Evolutionary conservation across 371 early-diverging fungal genomes (phyloP).

Genomic region (Mucor piriformis): DNA sequence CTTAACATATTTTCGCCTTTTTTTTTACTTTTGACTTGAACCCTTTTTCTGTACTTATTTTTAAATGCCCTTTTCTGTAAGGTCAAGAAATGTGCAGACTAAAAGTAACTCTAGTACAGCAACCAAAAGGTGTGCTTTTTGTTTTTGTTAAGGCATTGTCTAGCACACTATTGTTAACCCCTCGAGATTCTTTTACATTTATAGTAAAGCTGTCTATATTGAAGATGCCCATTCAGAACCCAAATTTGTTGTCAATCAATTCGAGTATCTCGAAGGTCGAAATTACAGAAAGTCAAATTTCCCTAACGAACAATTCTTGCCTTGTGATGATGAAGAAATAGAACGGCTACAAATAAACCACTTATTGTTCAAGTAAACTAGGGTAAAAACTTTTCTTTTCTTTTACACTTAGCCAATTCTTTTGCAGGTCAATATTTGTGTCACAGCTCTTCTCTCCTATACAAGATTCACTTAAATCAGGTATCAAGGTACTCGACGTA

Average conservation of each 20-base stretch:
- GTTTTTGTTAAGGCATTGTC: neutral
- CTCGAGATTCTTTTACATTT: neutral
- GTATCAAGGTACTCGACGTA: slow-evolving; percentile 31
- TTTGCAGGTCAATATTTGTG: slow-evolving; percentile 16
- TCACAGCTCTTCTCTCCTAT: slow-evolving; percentile 28
- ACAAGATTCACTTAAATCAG: slow-evolving; percentile 20
- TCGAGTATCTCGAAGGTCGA: slow-evolving; percentile 41
- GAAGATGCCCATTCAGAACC: slow-evolving; percentile 23
- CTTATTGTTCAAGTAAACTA: slow-evolving; percentile 38
- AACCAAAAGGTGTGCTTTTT: neutral
- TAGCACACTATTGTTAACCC: neutral
- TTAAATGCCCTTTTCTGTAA: neutral
- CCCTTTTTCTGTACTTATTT: neutral
- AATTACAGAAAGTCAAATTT: slow-evolving; percentile 26
- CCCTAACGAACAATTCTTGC: slow-evolving; percentile 32
- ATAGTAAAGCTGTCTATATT: neutral
- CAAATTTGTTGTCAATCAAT: slow-evolving; percentile 35
- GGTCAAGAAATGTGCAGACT: neutral
- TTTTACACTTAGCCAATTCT: neutral
- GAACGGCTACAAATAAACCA: slow-evolving; percentile 45
- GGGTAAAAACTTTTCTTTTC: neutral
- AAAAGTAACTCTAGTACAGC: neutral
- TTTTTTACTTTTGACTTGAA: neutral
- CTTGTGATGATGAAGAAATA: slow-evolving; percentile 52
- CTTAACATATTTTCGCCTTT: neutral